Conservation (phyloP, 1,284 basidiomycete species). For the Pseudozyma sp. region DNA sequence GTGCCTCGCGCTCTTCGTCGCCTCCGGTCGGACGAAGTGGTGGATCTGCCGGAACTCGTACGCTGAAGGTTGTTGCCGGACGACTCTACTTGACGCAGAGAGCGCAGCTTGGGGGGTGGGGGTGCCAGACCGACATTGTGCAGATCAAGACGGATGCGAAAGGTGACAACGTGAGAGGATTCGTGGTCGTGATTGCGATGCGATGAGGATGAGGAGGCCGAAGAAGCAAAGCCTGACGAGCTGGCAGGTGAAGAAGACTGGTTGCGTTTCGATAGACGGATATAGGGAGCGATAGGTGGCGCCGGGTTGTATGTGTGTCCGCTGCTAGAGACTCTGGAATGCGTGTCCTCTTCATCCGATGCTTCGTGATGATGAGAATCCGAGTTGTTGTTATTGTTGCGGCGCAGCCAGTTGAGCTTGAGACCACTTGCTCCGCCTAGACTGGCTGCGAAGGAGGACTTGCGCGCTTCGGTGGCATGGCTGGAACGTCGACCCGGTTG, state of each 20-base stretch:
- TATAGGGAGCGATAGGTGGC: slow-evolving; percentile 43
- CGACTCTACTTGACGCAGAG: slow-evolving; percentile 20
- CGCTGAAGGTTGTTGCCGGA: slow-evolving; percentile 16
- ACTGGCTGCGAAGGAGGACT: slow-evolving; percentile 49
- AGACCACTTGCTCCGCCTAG: slow-evolving; percentile 33
- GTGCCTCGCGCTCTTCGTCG: slow-evolving; percentile 26
- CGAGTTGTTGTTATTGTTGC: slow-evolving; percentile 34
- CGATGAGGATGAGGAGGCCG: slow-evolving; percentile 16
- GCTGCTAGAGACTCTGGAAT: slow-evolving; percentile 37
- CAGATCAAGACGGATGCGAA: slow-evolving; percentile 59
- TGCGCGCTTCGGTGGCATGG: slow-evolving; percentile 34
- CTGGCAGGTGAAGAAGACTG: slow-evolving; percentile 16
- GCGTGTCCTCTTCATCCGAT: slow-evolving; percentile 43
- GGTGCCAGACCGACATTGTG: slow-evolving; percentile 56
- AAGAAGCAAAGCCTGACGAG: background rate
- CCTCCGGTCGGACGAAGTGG: slow-evolving; percentile 32
- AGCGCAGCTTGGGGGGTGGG: slow-evolving; percentile 34
- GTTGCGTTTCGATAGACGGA: slow-evolving; percentile 32
- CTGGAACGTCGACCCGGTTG: slow-evolving; percentile 21
- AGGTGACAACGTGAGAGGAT: slow-evolving; percentile 22
- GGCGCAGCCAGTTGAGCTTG: slow-evolving; percentile 46
- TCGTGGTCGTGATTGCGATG: slow-evolving; percentile 22
- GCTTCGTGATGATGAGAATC: slow-evolving; percentile 30
- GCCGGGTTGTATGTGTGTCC: slow-evolving; percentile 19
- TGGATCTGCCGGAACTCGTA: slow-evolving; percentile 26